These are phyloP conservation scores for Batrachochytrium dendrobatidis DNA, from an alignment of 371 early-diverging fungal genomes.

Conservation along the genomic window DNA sequence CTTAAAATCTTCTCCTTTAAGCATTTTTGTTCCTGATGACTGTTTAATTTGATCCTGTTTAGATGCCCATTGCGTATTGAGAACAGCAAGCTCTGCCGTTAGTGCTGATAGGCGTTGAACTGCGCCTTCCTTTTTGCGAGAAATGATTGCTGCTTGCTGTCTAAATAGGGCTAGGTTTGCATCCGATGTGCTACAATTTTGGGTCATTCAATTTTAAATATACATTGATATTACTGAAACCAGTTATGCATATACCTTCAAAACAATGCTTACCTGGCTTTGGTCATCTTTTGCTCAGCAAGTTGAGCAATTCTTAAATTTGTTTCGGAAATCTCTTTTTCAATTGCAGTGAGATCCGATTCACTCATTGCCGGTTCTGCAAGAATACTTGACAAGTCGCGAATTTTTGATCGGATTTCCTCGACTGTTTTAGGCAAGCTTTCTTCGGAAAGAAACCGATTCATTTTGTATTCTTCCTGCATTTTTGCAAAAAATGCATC, in stretches of 20 bases:
- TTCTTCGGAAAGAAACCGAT: conserved; percentile 40
- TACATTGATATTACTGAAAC: background rate
- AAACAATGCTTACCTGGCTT: conserved; percentile 26
- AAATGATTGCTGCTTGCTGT: conserved; percentile 48
- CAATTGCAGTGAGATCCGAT: conserved; percentile 34
- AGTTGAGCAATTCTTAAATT: conserved; percentile 36
- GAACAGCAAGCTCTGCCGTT: conserved; percentile 27
- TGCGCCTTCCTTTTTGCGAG: conserved; percentile 44
- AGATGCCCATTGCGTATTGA: conserved; percentile 27
- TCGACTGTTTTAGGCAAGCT: conserved; percentile 42
- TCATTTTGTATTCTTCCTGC: conserved; percentile 46
- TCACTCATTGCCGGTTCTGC: conserved; percentile 29
- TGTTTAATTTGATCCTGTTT: conserved; percentile 22
- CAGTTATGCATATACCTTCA: background rate
- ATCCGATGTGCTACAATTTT: conserved; percentile 28
- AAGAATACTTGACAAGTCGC: conserved; percentile 30
- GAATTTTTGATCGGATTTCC: conserved; percentile 23
- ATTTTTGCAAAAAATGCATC: conserved; percentile 38
- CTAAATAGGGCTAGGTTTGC: conserved; percentile 49
- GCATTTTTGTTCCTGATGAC: conserved; percentile 29
- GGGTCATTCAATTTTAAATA: background rate
- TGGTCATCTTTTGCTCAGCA: conserved; percentile 33
- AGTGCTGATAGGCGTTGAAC: conserved; percentile 25
- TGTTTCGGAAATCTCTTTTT: conserved; percentile 37
- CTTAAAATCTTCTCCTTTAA: conserved; percentile 54